Conservation (phyloP, 495 filamentous ascomycete genomes). For the Penicillium turbatum region DNA sequence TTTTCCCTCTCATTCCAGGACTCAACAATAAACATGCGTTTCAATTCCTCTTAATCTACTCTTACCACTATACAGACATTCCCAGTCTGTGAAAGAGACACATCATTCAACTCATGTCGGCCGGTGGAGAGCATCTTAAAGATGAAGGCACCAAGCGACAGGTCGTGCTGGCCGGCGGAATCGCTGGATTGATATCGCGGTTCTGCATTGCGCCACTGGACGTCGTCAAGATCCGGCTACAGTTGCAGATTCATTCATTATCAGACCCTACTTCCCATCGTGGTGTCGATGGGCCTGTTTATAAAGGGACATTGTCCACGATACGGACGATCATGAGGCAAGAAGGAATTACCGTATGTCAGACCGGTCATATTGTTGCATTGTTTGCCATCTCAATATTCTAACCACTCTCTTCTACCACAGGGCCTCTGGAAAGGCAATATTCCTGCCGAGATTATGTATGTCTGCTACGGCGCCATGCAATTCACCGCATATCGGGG, state of each 20-base stretch:
- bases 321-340: constrained; percentile 67
- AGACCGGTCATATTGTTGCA: neutral
- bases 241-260: constrained; percentile 79
- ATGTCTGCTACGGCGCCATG: constrained; percentile 78
- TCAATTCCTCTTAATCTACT: neutral
- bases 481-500: constrained; percentile 91
- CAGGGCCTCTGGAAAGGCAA: constrained; percentile 96
- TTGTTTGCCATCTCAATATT: neutral
- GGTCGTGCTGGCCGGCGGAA: constrained; percentile 77
- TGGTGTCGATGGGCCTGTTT: constrained; percentile 57
- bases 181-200: constrained; percentile 86
- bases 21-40: neutral
- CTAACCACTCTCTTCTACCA: neutral
- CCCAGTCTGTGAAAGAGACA: neutral
- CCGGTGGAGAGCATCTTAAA: constrained; percentile 69
- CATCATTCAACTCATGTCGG: constrained; percentile 61
- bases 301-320: constrained; percentile 75
- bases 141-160: constrained; percentile 89
- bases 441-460: constrained; percentile 88
- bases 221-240: constrained; percentile 94
- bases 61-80: neutral
- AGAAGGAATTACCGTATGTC: constrained; percentile 70
- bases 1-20: neutral
- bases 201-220: constrained; percentile 92
- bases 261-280: constrained; percentile 57